A percentile compares a stretch with the other conserved stretches of the same genome.
These are phyloP conservation scores for Fistulinella staudtii DNA, from an alignment of 1,284 basidiomycete species.

Conservation along the genomic window DNA sequence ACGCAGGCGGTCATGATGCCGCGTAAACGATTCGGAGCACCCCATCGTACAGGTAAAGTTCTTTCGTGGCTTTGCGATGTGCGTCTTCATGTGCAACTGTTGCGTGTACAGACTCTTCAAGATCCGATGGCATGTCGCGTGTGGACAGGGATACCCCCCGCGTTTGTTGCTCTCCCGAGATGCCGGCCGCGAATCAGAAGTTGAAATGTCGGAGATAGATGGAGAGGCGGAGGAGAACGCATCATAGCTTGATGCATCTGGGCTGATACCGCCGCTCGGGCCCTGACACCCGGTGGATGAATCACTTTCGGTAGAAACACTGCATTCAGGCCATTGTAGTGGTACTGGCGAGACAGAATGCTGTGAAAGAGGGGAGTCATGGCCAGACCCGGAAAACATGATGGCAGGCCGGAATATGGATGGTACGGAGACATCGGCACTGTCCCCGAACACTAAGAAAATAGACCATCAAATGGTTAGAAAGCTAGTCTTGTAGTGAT, in stretches of 20 bases:
- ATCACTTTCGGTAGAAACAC: too few relatives aligned
- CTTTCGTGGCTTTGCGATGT: conserved; percentile 1
- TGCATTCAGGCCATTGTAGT: too few relatives aligned
- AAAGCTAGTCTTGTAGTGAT: too few relatives aligned
- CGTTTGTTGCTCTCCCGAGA: neutral
- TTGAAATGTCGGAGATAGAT: neutral
- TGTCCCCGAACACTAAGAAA: neutral
- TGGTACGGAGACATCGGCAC: neutral
- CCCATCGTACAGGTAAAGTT: conserved; percentile 6
- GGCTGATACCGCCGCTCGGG: too few relatives aligned
- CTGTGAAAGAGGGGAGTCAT: too few relatives aligned
- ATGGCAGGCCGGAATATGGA: neutral
- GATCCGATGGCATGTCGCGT: neutral
- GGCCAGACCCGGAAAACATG: neutral
- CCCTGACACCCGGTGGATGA: too few relatives aligned
- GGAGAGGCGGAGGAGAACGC: neutral
- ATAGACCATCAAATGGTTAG: too few relatives aligned
- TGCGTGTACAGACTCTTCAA: conserved; percentile 3
- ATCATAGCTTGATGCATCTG: too few relatives aligned
- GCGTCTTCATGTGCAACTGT: conserved; percentile 3
- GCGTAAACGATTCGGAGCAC: conserved; percentile 3
- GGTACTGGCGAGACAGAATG: too few relatives aligned
- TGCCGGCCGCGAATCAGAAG: neutral
- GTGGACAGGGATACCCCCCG: conserved; percentile 1
- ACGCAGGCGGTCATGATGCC: too few relatives aligned